Conservation (phyloP, 805 yeast genomes). For the Deakozyma indianensis region DNA sequence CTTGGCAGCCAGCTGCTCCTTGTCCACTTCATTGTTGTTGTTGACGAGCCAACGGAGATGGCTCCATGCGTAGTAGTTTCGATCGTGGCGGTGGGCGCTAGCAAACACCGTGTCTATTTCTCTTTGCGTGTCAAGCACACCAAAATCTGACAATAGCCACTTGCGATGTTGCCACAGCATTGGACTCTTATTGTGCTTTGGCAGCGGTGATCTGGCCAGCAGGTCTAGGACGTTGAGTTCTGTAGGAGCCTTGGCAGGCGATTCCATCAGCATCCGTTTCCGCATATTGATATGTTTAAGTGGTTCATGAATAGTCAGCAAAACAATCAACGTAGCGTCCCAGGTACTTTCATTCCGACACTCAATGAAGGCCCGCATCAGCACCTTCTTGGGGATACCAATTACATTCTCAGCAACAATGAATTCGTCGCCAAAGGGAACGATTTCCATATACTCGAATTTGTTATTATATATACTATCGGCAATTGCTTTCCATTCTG, state of each 20-base stretch:
- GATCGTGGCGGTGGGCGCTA: constrained; percentile 28
- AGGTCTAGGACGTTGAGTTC: constrained; percentile 17
- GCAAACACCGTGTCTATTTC: constrained; percentile 19
- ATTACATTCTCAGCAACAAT: constrained; percentile 11
- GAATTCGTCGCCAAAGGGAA: constrained; percentile 4
- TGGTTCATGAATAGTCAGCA: constrained; percentile 20
- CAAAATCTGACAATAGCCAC: constrained; percentile 12
- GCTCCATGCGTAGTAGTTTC: constrained; percentile 37
- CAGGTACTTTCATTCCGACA: constrained; percentile 2
- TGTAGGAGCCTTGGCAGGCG: constrained; percentile 2
- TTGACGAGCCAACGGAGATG: constrained; percentile 21
- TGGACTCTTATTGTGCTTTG: constrained; percentile 25
- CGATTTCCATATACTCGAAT: constrained; percentile 6
- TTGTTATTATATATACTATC: neutral
- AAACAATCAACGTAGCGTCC: constrained; percentile 10
- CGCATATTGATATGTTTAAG: constrained; percentile 17
- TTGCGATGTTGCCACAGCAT: constrained; percentile 25
- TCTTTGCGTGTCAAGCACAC: constrained; percentile 1
- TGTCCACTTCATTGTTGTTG: neutral
- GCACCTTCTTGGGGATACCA: constrained; percentile 12
- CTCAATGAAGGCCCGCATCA: constrained; percentile 8
- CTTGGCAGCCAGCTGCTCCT: constrained; percentile 9
- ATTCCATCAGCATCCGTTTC: constrained; percentile 8
- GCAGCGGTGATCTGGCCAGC: constrained; percentile 19
- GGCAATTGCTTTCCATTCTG: neutral